These are phyloP conservation scores for Vigna unguiculata DNA, from an alignment of 306 rosid species.

Conservation along the genomic window DNA sequence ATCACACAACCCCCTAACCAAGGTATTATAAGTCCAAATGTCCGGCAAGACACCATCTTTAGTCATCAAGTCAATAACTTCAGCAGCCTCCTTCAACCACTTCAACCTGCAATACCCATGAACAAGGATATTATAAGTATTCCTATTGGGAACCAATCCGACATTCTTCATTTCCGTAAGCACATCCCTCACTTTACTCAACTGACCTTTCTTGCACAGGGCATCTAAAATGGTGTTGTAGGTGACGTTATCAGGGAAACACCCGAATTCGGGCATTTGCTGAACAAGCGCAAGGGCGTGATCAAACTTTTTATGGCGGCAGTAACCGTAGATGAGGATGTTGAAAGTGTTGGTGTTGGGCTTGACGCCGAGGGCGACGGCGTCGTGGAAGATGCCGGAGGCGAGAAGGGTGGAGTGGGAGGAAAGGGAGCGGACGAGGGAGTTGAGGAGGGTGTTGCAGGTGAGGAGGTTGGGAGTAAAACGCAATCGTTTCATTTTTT, in stretches of 20 bases:
- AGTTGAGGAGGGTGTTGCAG: conserved; percentile 68
- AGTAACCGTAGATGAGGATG: conserved; percentile 69
- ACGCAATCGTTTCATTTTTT: conserved; percentile 67
- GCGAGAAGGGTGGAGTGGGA: conserved; percentile 53
- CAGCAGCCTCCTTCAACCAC: conserved; percentile 75
- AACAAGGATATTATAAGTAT: conserved; percentile 75
- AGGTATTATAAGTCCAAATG: conserved; percentile 83
- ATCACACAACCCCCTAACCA: conserved; percentile 72
- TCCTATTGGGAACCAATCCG: conserved; percentile 66
- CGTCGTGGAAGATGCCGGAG: conserved; percentile 52
- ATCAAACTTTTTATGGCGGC: conserved; percentile 56
- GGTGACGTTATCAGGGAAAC: conserved; percentile 72
- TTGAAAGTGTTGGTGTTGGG: conserved; percentile 64
- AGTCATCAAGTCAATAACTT: conserved; percentile 75
- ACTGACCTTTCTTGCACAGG: conserved; percentile 64
- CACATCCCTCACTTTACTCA: conserved; percentile 66
- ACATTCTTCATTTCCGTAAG: conserved; percentile 65
- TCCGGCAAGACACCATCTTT: conserved; percentile 58
- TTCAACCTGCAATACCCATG: conserved; percentile 83
- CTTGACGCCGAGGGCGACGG: conserved; percentile 54
- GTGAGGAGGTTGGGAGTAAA: conserved; percentile 69
- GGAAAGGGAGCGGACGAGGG: conserved; percentile 62
- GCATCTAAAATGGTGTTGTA: conserved; percentile 76
- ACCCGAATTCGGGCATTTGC: conserved; percentile 63
- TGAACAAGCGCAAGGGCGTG: conserved; percentile 57